These are phyloP conservation scores for Fonsecaea multimorphosa DNA, from an alignment of 2,329 filamentous ascomycete genomes.

Conservation along the genomic window DNA sequence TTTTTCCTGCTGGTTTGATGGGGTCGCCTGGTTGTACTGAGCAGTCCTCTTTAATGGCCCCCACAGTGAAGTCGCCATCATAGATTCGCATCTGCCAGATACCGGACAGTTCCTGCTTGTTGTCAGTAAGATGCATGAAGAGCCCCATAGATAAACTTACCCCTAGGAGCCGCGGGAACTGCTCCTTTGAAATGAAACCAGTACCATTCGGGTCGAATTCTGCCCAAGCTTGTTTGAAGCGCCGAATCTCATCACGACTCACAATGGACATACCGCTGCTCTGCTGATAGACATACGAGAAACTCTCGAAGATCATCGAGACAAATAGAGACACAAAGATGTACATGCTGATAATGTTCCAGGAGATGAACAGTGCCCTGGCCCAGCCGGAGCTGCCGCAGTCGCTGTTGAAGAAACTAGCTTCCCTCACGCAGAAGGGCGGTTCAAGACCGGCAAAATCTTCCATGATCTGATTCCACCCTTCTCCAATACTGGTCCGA, in stretches of 20 bases:
- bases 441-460: slow-evolving; percentile 82
- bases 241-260: slow-evolving; percentile 89
- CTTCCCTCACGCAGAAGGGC: slow-evolving; percentile 76
- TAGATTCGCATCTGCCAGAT: slow-evolving; percentile 98
- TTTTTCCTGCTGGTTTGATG: slow-evolving; percentile 48
- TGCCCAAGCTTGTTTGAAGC: slow-evolving; percentile 98
- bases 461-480: slow-evolving; percentile 97
- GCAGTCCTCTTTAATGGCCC: slow-evolving; percentile 85
- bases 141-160: slow-evolving; percentile 53
- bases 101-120: slow-evolving; percentile 77
- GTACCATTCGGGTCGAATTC: slow-evolving; percentile 90
- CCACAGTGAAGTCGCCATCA: slow-evolving; percentile 84
- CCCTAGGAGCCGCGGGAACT: slow-evolving; percentile 84
- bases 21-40: slow-evolving; percentile 62
- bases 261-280: slow-evolving; percentile 91
- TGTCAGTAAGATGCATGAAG: slow-evolving; percentile 30
- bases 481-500: slow-evolving; percentile 89
- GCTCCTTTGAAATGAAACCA: slow-evolving; percentile 87
- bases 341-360: slow-evolving; percentile 99
- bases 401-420: slow-evolving; percentile 82
- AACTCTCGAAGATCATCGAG: slow-evolving; percentile 98
- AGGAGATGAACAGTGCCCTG: slow-evolving; percentile 85
- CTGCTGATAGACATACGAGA: slow-evolving; percentile 97
- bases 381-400: slow-evolving; percentile 93
- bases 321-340: slow-evolving; percentile 99